A percentile compares a stretch with the other conserved stretches of the same genome.
phyloP scores from a whole-genome alignment of 805 yeast genomes.

The Pichia cephalocereana region DNA sequence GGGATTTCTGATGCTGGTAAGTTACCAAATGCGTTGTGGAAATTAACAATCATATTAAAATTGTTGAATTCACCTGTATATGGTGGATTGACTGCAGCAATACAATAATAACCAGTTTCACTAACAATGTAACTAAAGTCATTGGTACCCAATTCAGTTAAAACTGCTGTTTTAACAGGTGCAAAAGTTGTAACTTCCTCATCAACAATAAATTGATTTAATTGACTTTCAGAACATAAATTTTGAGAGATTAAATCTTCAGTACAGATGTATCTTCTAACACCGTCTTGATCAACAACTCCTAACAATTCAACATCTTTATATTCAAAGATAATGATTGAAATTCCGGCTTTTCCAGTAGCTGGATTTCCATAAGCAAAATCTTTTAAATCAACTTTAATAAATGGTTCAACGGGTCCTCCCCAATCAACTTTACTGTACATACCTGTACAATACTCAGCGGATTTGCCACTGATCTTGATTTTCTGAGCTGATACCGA shows the following conservation, averaged over 20 bases:
- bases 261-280: constrained; percentile 64
- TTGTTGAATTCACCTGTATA: constrained; percentile 21
- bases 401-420: constrained; percentile 61
- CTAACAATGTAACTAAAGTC: constrained; percentile 55
- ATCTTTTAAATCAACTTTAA: constrained; percentile 35
- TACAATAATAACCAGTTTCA: constrained; percentile 88
- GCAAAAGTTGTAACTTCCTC: constrained; percentile 32
- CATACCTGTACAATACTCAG: constrained; percentile 84
- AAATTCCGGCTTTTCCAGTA: constrained; percentile 37
- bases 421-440: constrained; percentile 83
- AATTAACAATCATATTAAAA: constrained; percentile 63
- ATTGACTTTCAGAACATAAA: constrained; percentile 45
- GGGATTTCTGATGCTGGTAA: constrained; percentile 88
- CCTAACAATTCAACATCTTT: constrained; percentile 70
- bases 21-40: constrained; percentile 88
- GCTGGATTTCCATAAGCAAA: constrained; percentile 25
- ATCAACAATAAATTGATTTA: constrained; percentile 55
- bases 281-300: constrained; percentile 31
- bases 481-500: constrained; percentile 34
- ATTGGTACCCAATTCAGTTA: constrained; percentile 50
- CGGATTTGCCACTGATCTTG: constrained; percentile 36
- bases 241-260: constrained; percentile 47
- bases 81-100: constrained; percentile 52
- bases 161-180: constrained; percentile 45
- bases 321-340: constrained; percentile 77